Evolutionary conservation across 352 stramenopile species (phyloP).

Genomic region (Elongisporangium senticosum): DNA sequence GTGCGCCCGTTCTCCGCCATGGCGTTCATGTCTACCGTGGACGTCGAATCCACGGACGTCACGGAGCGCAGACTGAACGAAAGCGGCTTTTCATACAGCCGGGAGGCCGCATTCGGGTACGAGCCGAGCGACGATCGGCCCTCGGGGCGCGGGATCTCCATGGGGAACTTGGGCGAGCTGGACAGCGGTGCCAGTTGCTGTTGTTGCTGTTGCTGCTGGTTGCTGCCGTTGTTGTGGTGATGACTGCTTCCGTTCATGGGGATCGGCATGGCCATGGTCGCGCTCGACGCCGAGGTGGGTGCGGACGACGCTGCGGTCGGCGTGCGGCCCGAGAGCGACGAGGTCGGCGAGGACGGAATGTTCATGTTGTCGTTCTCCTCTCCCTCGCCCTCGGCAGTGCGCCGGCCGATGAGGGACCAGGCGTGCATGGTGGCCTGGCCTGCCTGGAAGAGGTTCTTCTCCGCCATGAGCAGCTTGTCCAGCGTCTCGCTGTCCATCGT

Average conservation of each 20-base stretch:
- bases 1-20: slow-evolving; percentile 66
- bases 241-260: not conserved
- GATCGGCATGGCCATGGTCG: not conserved
- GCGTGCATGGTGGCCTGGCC: slow-evolving; percentile 76
- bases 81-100: slow-evolving; percentile 22
- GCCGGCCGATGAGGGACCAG: slow-evolving; percentile 72
- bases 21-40: slow-evolving; percentile 19
- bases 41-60: not conserved
- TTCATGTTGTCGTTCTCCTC: slow-evolving; percentile 16
- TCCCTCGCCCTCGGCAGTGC: slow-evolving; percentile 20
- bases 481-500: slow-evolving; percentile 80
- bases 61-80: slow-evolving; percentile 24
- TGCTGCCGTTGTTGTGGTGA: slow-evolving; percentile 1
- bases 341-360: slow-evolving; percentile 3
- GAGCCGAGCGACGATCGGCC: slow-evolving; percentile 38
- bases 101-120: slow-evolving; percentile 21
- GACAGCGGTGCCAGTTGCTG: slow-evolving; percentile 14
- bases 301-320: not conserved
- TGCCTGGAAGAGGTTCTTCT: slow-evolving; percentile 77
- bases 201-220: not conserved
- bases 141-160: slow-evolving; percentile 53
- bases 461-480: slow-evolving; percentile 73
- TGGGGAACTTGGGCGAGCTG: slow-evolving; percentile 41
- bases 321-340: not conserved
- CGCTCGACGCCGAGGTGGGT: not conserved